phyloP scores from a whole-genome alignment of 2,329 filamentous ascomycete genomes.

The Xylaria polymorpha region DNA sequence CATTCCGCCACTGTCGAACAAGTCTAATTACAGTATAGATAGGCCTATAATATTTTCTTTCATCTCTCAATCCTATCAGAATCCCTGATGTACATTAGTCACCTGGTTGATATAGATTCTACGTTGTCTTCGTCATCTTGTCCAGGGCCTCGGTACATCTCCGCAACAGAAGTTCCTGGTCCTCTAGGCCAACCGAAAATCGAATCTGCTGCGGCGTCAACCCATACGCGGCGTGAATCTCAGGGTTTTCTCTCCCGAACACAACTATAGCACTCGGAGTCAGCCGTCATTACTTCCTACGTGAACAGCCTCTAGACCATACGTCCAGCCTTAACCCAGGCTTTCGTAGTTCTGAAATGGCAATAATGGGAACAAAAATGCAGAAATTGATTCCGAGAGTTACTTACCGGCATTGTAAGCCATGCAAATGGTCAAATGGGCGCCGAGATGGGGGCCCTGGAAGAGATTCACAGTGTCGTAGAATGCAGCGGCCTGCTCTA shows the following conservation, averaged over 20 bases:
- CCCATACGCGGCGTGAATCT: constrained; percentile 54
- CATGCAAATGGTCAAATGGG: constrained; percentile 62
- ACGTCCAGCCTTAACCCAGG: neutral
- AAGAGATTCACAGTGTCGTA: constrained; percentile 63
- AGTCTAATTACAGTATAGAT: neutral
- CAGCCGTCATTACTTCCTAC: neutral
- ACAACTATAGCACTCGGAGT: constrained; percentile 44
- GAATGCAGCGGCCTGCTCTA: constrained; percentile 57
- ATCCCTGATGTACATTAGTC: neutral
- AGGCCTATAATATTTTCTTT: neutral
- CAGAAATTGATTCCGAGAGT: neutral
- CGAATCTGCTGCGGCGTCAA: constrained; percentile 57
- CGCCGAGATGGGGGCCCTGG: constrained; percentile 65
- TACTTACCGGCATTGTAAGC: constrained; percentile 56
- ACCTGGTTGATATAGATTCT: neutral
- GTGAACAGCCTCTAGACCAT: neutral
- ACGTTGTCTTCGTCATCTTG: constrained; percentile 8
- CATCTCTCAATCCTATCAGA: neutral
- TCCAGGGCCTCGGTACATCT: constrained; percentile 25
- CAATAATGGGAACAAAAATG: neutral
- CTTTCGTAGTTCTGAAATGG: neutral
- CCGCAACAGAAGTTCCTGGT: constrained; percentile 52
- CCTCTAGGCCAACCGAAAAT: constrained; percentile 61
- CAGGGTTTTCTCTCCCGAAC: constrained; percentile 55
- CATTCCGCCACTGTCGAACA: neutral